Evolutionary conservation across 306 rosid genomes (phyloP), one percentile per base, ranked within the genome.

Genomic region (Citrullus mucosospermus): DNA sequence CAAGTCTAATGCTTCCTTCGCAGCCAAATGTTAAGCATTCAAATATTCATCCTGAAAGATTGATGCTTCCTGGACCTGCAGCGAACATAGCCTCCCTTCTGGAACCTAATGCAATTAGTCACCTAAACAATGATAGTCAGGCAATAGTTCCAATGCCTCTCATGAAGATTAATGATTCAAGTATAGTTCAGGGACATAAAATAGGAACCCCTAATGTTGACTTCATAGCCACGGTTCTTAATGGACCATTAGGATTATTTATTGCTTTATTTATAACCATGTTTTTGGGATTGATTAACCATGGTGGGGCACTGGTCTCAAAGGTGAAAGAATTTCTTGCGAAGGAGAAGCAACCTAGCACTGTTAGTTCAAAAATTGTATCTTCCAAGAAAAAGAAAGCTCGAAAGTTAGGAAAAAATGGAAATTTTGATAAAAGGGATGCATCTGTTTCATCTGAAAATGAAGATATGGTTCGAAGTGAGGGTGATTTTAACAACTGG

Each of bases 341-440:
- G 43, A 67, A 79, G 80, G 86, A 75, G 78, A 88, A 66, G 32
- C 78, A 56, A 22, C n/a, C 71, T n/a, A 18, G 46, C 71, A 78
- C 81, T 70, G 75, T 65, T 71, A 79, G 82, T 85, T 77, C 88
- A 67, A 85, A 84, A 77, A 51, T 63, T 65, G 46, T 85, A 61
- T 76, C 87, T 66, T 83, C 84, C 68, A 90, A 85, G 87, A 88
- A 79, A 84, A 91, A 80, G 88, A 89, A 82, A 81, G 65, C n/a
- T 54, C 82, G 84, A 2, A 87, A 86, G 82, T 84, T 79, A 2
- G 89, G 81, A 71, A 86, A 73, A 79, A 38, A 66, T 67, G 80
- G 55, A 71, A 60, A 7, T 44, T 73, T 66, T 76, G 90, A 85
- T 59, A 80, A 78, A 71, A 82, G 58, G 83, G 87, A 80, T 75